Evolutionary conservation across 495 filamentous ascomycete genomes (phyloP), one percentile per base, ranked within the genome.

Genomic region (Beverwykella pulmonaria): DNA sequence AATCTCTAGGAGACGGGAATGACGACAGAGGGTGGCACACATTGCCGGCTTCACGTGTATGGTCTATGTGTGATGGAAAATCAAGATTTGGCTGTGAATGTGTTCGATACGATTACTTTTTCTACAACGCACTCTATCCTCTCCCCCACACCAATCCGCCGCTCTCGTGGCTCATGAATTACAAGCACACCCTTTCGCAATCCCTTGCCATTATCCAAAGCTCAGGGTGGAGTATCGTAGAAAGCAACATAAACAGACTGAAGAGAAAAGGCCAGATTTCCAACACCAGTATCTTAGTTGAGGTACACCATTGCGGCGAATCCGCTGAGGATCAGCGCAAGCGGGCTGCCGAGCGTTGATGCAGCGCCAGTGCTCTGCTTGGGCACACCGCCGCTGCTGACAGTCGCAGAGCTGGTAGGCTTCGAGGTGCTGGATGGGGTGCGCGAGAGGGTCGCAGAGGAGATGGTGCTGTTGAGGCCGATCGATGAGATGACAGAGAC

Each of bases 251-350:
- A 44, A 57, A 57, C 30, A 36, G n/a, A 17, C 22, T 17, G 22
- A 14, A 46, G 26, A 36, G 20, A 55, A 30, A 59, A 19, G 48
- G n/a, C 46, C 36, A 15, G 39, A 36, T 6, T 58, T 34, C 32
- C 20, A 47, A 55, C 59, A 34, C 25, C 20, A 26, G 3, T 44
- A 34, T 49, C 65, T n/a, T 71, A 65, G 68, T 71, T 71, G 47
- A 78, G 66, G 64, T 74, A 77, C 46, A 71, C 72, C 64, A 77
- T 66, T 0, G 74, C 77, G 29, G 71, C 76, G n/a, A 74, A 73
- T 23, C 67, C 74, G 34, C 76, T 71, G 55, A 77, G 57, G 41
- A 76, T 60, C 25, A 79, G 67, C 27, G 75, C 71, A 48, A 79
- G 29, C 19, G 73, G 65, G 69, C 74, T 74, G 36, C 65, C 71